Percentiles rank a stretch among this genome's conserved stretches.
Conservation (phyloP, 2,329 filamentous ascomycete genomes). For the Ophiostoma ulmi region DNA sequence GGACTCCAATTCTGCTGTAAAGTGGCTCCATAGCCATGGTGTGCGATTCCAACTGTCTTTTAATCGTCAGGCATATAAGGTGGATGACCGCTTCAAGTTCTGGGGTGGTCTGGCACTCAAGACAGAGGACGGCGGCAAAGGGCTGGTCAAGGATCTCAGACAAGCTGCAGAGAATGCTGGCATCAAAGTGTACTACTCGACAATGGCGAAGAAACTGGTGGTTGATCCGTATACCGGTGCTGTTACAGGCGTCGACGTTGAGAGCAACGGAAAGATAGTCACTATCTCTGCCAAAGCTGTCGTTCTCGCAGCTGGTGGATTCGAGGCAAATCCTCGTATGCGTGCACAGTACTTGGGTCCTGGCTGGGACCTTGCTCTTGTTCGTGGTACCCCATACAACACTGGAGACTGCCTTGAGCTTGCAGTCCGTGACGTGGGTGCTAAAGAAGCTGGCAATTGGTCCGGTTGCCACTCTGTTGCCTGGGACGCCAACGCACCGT, state of each 20-base stretch:
- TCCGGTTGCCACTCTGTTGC: constrained; percentile 60
- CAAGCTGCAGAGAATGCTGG: not conserved
- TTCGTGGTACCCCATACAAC: constrained; percentile 61
- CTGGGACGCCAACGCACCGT: constrained; percentile 59
- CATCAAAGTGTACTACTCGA: not conserved
- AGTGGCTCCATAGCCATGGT: not conserved
- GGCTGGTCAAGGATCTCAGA: not conserved
- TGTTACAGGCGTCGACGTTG: not conserved
- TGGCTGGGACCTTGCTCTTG: constrained; percentile 57
- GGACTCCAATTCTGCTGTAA: not conserved
- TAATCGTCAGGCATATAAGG: not conserved
- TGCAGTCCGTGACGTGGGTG: constrained; percentile 47
- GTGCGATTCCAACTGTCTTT: not conserved
- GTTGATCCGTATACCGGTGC: not conserved
- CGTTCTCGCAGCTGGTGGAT: constrained; percentile 42
- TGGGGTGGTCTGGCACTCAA: not conserved
- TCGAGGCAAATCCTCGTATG: constrained; percentile 56
- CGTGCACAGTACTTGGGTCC: constrained; percentile 51
- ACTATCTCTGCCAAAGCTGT: not conserved
- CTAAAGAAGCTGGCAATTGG: constrained; percentile 53
- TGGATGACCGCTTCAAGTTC: not conserved
- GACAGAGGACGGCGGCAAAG: not conserved
- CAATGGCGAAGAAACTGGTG: not conserved
- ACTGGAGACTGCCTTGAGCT: constrained; percentile 54
- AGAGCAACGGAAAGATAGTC: not conserved